Evolutionary conservation across 495 filamentous ascomycete species (phyloP).

Genomic region (Aspergillus taichungensis): DNA sequence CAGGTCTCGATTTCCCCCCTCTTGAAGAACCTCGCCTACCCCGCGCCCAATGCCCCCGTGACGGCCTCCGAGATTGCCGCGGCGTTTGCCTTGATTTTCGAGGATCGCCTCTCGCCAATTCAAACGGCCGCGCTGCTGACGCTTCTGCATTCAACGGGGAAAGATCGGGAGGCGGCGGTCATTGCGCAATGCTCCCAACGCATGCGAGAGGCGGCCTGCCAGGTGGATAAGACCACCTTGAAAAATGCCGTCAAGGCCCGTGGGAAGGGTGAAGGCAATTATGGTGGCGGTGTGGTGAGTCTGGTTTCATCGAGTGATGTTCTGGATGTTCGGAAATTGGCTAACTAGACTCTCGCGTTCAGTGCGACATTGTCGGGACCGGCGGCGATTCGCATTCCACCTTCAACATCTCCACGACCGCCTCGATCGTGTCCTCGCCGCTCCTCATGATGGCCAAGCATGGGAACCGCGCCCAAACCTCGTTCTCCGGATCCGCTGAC

Average conservation of each 20-base stretch:
- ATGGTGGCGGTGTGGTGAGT: conserved; percentile 59
- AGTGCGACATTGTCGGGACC: conserved; percentile 97
- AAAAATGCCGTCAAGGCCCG: conserved; percentile 45
- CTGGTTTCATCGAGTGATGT: neutral
- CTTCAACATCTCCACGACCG: conserved; percentile 93
- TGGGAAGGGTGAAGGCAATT: conserved; percentile 56
- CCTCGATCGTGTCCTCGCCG: conserved; percentile 83
- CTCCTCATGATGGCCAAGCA: conserved; percentile 83
- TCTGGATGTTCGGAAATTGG: neutral
- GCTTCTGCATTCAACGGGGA: conserved; percentile 76
- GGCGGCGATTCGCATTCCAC: conserved; percentile 95
- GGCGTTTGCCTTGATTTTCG: conserved; percentile 83
- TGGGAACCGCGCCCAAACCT: conserved; percentile 92
- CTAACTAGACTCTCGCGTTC: conserved; percentile 4
- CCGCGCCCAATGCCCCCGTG: conserved; percentile 47
- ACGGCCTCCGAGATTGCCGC: conserved; percentile 74
- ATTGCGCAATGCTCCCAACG: conserved; percentile 62
- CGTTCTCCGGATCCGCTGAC: conserved; percentile 91
- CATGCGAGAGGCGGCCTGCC: conserved; percentile 61
- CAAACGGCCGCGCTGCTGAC: conserved; percentile 82
- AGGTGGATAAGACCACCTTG: conserved; percentile 53
- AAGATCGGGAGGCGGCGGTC: conserved; percentile 70
- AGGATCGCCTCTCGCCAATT: conserved; percentile 68
- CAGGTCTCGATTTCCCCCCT: conserved; percentile 71
- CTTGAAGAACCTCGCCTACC: conserved; percentile 67